Conservation (phyloP, 345 rosid species). For the Moricandia moricandioides region DNA sequence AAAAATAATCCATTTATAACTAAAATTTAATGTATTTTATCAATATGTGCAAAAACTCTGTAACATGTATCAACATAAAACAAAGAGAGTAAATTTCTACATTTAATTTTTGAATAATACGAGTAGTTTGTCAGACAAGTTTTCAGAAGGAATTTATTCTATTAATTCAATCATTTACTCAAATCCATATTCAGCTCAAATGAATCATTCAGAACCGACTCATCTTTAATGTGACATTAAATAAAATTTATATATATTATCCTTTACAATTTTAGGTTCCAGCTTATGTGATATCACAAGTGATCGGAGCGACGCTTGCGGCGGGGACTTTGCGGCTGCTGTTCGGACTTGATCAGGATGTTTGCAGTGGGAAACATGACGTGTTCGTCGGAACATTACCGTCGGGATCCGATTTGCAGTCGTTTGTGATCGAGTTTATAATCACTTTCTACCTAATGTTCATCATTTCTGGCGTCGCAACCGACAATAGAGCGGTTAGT, state of each 20-base stretch:
- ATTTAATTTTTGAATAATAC: not conserved
- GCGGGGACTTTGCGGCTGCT: slow-evolving; percentile 72
- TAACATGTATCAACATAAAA: too few relatives aligned
- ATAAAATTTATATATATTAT: not conserved
- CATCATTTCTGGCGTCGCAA: slow-evolving; percentile 78
- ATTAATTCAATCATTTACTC: not conserved
- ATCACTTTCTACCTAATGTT: slow-evolving; percentile 96
- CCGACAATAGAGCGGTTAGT: slow-evolving; percentile 92
- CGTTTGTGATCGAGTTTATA: slow-evolving; percentile 83
- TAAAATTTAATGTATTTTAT: too few relatives aligned
- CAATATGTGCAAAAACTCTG: too few relatives aligned
- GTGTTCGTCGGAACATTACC: slow-evolving; percentile 82
- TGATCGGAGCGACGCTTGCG: slow-evolving; percentile 73
- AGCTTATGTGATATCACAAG: slow-evolving; percentile 62
- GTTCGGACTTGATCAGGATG: slow-evolving; percentile 42
- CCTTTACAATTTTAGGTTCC: slow-evolving; percentile 58
- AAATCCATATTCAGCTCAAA: not conserved
- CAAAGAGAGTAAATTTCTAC: too few relatives aligned
- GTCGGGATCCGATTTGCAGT: slow-evolving; percentile 61
- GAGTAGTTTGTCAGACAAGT: not conserved
- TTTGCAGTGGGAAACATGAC: slow-evolving; percentile 53
- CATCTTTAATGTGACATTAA: not conserved
- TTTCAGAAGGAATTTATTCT: not conserved
- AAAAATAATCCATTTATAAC: too few relatives aligned
- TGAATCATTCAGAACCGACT: not conserved